Evolutionary conservation across 2,329 filamentous ascomycete genomes (phyloP), one percentile per base, ranked within the genome.

Genomic region (Xylaria multiplex): DNA sequence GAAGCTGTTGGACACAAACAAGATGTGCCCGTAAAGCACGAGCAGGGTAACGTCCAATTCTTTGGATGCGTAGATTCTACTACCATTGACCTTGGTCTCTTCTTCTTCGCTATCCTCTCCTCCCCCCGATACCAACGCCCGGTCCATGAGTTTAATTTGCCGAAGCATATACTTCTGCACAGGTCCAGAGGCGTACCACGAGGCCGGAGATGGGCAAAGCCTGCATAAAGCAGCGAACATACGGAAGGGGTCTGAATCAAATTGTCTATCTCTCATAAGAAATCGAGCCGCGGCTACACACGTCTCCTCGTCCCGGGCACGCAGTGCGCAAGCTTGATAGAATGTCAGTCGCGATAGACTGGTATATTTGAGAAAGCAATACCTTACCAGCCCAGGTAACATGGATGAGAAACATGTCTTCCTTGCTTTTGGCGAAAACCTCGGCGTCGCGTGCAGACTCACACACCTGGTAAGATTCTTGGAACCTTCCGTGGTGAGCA

Each of bases 161-260:
- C 96, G 90, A 64, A 97, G 84, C 73, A 98, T 89, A 75, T 92
- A 97, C 77, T 98, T 98, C 78, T 97, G 93, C 22, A 91, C 90
- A 0, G 93, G 90, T 0, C 92, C 91, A 2, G 91, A 90, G 58
- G 90, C 90, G 78, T 95, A 97, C 83, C 91, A 92, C 35, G 89
- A 86, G 43, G 88, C 83, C 1, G 90, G 88, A 14, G 92, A 90
- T 59, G 92, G 89, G 74, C 89, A 92, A 7, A 97, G 82, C 19
- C 91, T 87, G 63, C 91, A 92, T n/a, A 96, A 82, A 24, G 91
- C 86, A 35, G 90, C 87, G 76, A 95, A 96, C 73, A 97, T 86
- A 42, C 94, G 90, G 78, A 94, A 97, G 0, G 91, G 88, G 73
- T 97, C 92, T 0, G 91, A 92, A 30, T 91, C 87, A 68, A 92